These are phyloP conservation scores for Sphagnum contortum DNA, from an alignment of 225 moss, liverwort and hornwort species.

Conservation along the genomic window DNA sequence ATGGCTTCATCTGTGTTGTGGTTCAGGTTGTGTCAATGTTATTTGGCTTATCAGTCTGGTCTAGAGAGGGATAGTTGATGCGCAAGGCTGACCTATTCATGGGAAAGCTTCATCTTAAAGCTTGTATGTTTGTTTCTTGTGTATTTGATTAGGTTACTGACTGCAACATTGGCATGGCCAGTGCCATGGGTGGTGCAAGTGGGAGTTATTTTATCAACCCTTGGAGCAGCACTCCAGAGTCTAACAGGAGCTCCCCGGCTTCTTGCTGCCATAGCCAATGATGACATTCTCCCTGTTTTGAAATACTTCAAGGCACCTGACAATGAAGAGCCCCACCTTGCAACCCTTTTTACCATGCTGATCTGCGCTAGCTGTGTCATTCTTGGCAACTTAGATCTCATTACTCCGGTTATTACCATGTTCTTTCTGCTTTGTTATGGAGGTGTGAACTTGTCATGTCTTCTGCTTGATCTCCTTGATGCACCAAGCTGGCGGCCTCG, in stretches of 20 bases:
- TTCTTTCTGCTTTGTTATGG: conserved; percentile 96
- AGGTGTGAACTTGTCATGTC: conserved; percentile 93
- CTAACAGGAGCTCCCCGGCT: conserved; percentile 96
- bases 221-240: conserved; percentile 98
- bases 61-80: too few relatives aligned
- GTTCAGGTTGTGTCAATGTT: too few relatives aligned
- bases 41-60: too few relatives aligned
- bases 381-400: conserved; percentile 91
- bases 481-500: conserved; percentile 99
- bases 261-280: conserved; percentile 95
- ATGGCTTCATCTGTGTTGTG: too few relatives aligned
- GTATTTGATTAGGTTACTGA: conserved; percentile 68
- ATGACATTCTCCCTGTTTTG: conserved; percentile 84
- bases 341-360: conserved; percentile 92
- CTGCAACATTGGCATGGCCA: conserved; percentile 97
- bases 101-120: too few relatives aligned
- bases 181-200: conserved; percentile 93
- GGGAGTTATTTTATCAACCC: conserved; percentile 93
- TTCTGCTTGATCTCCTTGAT: conserved; percentile 92
- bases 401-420: conserved; percentile 97
- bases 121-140: background rate
- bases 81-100: too few relatives aligned
- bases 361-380: conserved; percentile 96
- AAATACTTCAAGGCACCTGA: conserved; percentile 98
- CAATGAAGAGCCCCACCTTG: conserved; percentile 79